Evolutionary conservation across 2,329 filamentous ascomycete genomes (phyloP).

Genomic region (Ceratocystis destructans): DNA sequence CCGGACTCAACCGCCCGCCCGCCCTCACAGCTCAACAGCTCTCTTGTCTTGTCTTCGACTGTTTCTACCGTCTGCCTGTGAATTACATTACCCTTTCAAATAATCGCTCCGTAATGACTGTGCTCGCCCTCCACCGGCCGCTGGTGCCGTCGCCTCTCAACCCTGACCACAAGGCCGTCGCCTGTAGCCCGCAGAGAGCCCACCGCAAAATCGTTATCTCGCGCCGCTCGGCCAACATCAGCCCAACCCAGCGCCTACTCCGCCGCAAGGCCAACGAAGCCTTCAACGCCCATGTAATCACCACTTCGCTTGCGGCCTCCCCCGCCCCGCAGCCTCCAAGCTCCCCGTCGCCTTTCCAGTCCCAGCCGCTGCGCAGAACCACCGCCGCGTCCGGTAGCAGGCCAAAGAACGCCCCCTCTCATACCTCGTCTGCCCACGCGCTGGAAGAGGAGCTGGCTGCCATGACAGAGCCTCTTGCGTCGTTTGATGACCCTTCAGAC

Average conservation of each 20-base stretch:
- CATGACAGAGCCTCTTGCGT: conserved; percentile 11
- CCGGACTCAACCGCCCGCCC: too few species aligned
- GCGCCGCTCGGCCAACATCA: conserved; percentile 16
- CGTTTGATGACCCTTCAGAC: conserved; percentile 6
- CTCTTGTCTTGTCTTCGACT: background rate
- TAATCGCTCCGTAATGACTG: background rate
- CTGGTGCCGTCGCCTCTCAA: conserved; percentile 18
- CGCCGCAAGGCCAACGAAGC: conserved; percentile 18
- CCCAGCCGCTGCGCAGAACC: conserved; percentile 7
- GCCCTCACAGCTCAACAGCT: background rate
- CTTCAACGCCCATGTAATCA: conserved; percentile 18
- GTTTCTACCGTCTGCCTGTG: too few species aligned
- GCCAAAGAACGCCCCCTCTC: background rate
- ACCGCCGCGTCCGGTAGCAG: background rate
- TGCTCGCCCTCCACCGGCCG: conserved; percentile 16
- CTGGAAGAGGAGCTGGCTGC: background rate
- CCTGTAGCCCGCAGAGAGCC: conserved; percentile 6
- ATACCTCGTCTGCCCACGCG: background rate
- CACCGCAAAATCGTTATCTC: conserved; percentile 15
- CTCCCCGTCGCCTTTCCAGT: background rate
- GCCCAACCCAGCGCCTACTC: conserved; percentile 17
- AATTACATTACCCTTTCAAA: too few species aligned
- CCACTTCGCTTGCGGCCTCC: conserved; percentile 13
- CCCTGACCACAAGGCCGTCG: conserved; percentile 10
- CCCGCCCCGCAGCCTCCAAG: conserved; percentile 13